Evolutionary conservation across 202 grass and related monocot genomes (phyloP).

Genomic region (Brachypodium distachyon): DNA sequence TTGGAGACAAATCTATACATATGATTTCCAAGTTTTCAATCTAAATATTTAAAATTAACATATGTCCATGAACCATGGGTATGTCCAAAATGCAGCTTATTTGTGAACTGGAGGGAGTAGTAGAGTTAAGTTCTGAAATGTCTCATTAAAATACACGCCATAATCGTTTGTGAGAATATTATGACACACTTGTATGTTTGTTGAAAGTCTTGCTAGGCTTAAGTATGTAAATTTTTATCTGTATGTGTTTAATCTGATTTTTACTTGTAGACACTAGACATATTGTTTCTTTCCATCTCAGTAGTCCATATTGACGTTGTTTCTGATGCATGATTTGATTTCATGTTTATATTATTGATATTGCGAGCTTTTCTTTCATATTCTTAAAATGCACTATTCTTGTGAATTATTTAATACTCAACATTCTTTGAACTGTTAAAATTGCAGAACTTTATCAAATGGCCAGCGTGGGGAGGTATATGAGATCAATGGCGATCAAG

Average conservation of each 20-base stretch:
- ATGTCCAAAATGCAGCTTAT: too few species aligned
- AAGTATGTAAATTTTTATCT: neutral
- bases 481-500: slow-evolving; percentile 77
- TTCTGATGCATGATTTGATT: slow-evolving; percentile 18
- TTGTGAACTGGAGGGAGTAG: too few species aligned
- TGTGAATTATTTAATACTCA: neutral
- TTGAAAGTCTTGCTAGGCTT: neutral
- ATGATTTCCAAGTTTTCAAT: too few species aligned
- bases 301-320: neutral
- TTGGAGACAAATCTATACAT: too few species aligned
- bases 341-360: neutral
- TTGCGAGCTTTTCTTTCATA: neutral
- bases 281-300: neutral
- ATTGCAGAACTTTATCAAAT: slow-evolving; percentile 63
- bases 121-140: neutral
- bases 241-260: neutral
- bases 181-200: neutral
- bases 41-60: too few species aligned
- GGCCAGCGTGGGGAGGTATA: slow-evolving; percentile 83
- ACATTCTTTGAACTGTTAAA: slow-evolving; percentile 13
- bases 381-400: neutral
- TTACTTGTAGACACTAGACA: neutral
- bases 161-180: neutral
- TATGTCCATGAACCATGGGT: too few species aligned
- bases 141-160: neutral